Percentiles rank a stretch among this genome's conserved stretches.
These are phyloP conservation scores for Salix udensis DNA, from an alignment of 345 rosid species.

Conservation along the genomic window DNA sequence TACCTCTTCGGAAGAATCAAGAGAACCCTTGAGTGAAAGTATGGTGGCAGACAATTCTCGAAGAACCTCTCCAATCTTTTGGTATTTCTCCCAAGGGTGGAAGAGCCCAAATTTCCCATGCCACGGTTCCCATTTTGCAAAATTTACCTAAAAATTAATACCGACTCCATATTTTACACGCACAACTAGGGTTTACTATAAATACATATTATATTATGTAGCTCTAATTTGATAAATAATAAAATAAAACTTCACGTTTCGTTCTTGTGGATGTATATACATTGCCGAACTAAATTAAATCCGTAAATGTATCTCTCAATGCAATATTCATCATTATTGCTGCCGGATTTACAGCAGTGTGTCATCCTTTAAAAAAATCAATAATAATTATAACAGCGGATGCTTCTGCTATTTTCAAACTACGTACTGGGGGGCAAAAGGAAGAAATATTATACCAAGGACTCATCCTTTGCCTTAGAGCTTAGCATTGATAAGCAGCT, in stretches of 20 bases:
- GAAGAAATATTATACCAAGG: constrained; percentile 38
- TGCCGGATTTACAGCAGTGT: too few species aligned
- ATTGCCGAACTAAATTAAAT: too few species aligned
- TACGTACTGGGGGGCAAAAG: not conserved
- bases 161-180: not conserved
- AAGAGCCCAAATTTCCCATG: constrained; percentile 73
- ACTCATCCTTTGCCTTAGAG: constrained; percentile 59
- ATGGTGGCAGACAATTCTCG: constrained; percentile 42
- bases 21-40: constrained; percentile 39
- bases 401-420: not conserved
- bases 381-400: not conserved
- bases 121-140: constrained; percentile 97
- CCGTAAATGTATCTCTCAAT: too few species aligned
- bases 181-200: too few species aligned
- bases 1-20: constrained; percentile 42
- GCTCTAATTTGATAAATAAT: too few species aligned
- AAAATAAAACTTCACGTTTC: too few species aligned
- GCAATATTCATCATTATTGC: too few species aligned
- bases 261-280: too few species aligned
- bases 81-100: constrained; percentile 76
- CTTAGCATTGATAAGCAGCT: constrained; percentile 43
- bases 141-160: constrained; percentile 46
- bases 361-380: too few species aligned
- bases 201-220: too few species aligned
- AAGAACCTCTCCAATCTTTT: constrained; percentile 55